Base-by-base conservation (phyloP, 306 rosid species). In the Hippophae rhamnoides region DNA sequence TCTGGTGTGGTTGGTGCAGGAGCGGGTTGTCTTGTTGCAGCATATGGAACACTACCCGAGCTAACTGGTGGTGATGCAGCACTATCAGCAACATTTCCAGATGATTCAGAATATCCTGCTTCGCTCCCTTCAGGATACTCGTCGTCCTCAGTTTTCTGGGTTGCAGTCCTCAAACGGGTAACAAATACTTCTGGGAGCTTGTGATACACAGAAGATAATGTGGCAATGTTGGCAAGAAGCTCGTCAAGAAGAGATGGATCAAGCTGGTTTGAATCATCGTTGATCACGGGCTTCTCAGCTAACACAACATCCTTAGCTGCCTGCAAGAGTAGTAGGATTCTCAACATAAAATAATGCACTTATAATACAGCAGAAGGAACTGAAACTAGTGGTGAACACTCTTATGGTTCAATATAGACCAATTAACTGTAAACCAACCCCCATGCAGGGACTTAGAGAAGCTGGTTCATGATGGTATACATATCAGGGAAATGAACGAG, bases 221-320 rank as follows among this genome's bases (percentile, higher is more conserved):
- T 92, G 56, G 99, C 99, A 77, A 92, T 84, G 84, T 92, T 88
- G 71, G 94, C 90, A 62, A 88, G 99, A 56, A 92, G 97, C 80
- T 88, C 99, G 62, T 88, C 99, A 68, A 92, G 96, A 58, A 92
- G 97, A 44, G 97, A 65, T 23, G 97, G 27, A 68, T 92, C 99
- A 62, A 92, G 86, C 69, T 80, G 87, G 79, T 92, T 92, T 53
- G 99, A 88, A 69, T 88, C 99, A 60, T 92, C 99, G 25, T 86
- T 79, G 70, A 92, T 92, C 71, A 92, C 94, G 45, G 95, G 99
- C 76, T 92, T 92, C 89, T 92, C 99, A 45, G 99, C 96, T 62
- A 92, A 77, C 75, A 92, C 99, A 68, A 92, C 95, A 82, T 88
- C 99, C 94, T 92, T 92, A 27, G 99, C 99, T 61, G 97, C 95